Percentiles rank a stretch among this genome's conserved stretches.
phyloP scores from a whole-genome alignment of 176 grass and related monocot species.

The Chloris gayana region DNA sequence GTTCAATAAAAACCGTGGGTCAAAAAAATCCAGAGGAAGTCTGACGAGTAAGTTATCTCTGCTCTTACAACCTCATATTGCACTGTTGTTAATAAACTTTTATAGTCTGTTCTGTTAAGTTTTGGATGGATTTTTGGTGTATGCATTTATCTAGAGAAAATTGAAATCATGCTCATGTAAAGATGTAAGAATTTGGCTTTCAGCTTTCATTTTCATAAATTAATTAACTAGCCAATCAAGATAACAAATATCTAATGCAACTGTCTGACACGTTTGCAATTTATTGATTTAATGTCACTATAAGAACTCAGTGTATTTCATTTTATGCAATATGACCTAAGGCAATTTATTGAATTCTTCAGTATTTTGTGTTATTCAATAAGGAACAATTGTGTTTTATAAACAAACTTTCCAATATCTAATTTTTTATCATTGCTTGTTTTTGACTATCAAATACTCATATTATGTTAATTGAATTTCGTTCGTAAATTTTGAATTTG shows the following conservation, averaged over 20 bases:
- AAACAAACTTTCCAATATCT: too few species aligned
- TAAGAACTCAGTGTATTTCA: neutral
- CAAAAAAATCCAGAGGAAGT: constrained; percentile 79
- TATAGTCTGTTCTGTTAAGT: constrained; percentile 10
- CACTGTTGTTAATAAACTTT: constrained; percentile 1
- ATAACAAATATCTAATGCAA: neutral
- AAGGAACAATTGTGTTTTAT: neutral
- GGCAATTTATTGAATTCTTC: neutral
- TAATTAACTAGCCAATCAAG: neutral
- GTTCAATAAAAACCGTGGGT: constrained; percentile 40
- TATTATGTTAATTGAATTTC: neutral
- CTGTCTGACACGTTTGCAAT: neutral
- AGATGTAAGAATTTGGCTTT: too few species aligned
- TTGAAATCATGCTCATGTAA: neutral
- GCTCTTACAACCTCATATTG: constrained; percentile 28
- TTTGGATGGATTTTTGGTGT: constrained; percentile 28
- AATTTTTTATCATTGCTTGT: neutral
- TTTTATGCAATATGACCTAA: neutral
- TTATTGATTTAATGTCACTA: too few species aligned
- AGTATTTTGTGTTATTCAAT: neutral
- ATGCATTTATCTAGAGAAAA: constrained; percentile 26
- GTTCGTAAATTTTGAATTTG: neutral
- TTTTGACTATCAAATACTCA: neutral
- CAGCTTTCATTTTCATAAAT: neutral
- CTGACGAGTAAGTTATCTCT: constrained; percentile 91